Evolutionary conservation across 2,329 filamentous ascomycete genomes (phyloP), one percentile per base, ranked within the genome.

Genomic region (Nigrospora oryzae): DNA sequence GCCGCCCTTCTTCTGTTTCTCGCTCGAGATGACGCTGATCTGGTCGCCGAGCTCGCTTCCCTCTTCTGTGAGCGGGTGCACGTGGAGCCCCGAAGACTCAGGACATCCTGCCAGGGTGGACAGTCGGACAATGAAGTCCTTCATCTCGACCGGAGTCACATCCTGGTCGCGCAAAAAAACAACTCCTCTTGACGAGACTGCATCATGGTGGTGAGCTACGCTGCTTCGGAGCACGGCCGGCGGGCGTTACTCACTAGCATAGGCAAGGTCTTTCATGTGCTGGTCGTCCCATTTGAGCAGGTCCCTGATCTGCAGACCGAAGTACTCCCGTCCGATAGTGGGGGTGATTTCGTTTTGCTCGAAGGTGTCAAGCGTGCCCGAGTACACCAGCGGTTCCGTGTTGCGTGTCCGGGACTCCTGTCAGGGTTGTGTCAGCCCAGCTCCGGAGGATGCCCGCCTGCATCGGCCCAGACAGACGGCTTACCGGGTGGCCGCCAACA

Each of bases 21-120:
- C 69, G 42, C 70, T 72, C 45, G 70, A 75, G 56, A 80, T 79
- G 44, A 78, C 72, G 44, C 67, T 73, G 50, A 80, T 72, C 55
- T 80, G 68, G 52, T 77, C 73, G 33, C 73, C 72, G 1, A 74
- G 63, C 51, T 78, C 71, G 46, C 68, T 71, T 16, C 67, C 68
- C 49, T 73, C 70, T 48, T 77, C 71, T 0, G 70, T 71, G 23
- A 79, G 53, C 6, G 76, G 75, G 50, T 79, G 76, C 8, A 77
- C 67, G 46, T 79, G 75, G 19, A 80, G 63, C 3, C 63, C 62
- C 1, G 74, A 77, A 3, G 67, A 68, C 33, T 63, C 53, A 15
- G 74, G 74, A 43, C 65, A 68, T 33, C 71, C 71, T 3, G 70
- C 66, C 30, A 70, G 53, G 12, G 59, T 53, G 5, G 68, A 70